phyloP scores from a whole-genome alignment of 331 rosid species.

The Spiraea crenata region DNA sequence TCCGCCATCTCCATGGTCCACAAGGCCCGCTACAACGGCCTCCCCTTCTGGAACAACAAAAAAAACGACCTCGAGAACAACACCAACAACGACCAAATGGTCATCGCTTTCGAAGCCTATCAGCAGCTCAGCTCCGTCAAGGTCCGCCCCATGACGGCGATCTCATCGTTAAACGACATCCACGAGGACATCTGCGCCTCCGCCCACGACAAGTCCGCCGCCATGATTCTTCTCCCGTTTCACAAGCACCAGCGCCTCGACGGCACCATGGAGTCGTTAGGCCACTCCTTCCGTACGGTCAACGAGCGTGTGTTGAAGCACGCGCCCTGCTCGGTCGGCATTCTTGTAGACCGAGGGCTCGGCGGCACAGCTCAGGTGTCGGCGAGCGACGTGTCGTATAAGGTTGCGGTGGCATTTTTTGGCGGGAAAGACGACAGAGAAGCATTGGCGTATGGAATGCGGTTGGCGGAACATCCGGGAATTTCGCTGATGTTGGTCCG shows the following conservation, averaged over 20 bases:
- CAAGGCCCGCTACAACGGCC: conserved; percentile 66
- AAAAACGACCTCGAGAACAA: conserved; percentile 6
- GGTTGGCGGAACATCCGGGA: conserved; percentile 77
- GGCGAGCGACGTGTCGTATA: conserved; percentile 51
- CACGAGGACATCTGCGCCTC: conserved; percentile 72
- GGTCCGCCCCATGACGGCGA: conserved; percentile 75
- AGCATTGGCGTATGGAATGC: conserved; percentile 64
- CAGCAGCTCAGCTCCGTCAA: conserved; percentile 53
- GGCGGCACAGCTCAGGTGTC: conserved; percentile 74
- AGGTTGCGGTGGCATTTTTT: conserved; percentile 43
- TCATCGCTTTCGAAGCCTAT: conserved; percentile 72
- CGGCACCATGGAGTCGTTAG: conserved; percentile 60
- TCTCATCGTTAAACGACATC: conserved; percentile 52
- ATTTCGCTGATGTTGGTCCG: conserved; percentile 42
- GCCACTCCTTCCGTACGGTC: conserved; percentile 36
- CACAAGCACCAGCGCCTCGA: conserved; percentile 69
- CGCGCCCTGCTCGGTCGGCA: conserved; percentile 73
- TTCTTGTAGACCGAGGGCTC: conserved; percentile 66
- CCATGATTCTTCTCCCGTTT: conserved; percentile 64
- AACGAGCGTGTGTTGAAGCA: conserved; percentile 56
- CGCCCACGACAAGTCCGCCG: conserved; percentile 58
- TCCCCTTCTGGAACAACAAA: conserved; percentile 75
- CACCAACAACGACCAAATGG: conserved; percentile 40
- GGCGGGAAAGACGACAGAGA: conserved; percentile 75
- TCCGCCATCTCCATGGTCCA: conserved; percentile 86